phyloP scores from a whole-genome alignment of 495 filamentous ascomycete genomes.

The Aspergillus nidulans region DNA sequence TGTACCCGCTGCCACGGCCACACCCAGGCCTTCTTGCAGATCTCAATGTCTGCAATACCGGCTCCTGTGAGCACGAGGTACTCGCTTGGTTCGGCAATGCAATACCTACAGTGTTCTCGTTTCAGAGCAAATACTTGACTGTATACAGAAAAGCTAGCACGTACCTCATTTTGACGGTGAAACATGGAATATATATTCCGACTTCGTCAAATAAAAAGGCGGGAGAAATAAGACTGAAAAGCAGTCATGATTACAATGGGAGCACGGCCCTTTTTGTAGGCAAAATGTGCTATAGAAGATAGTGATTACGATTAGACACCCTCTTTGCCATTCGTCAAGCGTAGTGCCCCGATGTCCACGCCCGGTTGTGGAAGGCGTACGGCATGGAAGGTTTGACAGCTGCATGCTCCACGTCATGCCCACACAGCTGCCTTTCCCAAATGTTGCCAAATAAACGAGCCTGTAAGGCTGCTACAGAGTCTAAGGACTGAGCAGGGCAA shows the following conservation, averaged over 20 bases:
- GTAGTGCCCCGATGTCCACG: not conserved
- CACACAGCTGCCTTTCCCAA: not conserved
- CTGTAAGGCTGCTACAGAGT: not conserved
- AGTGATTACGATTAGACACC: not conserved
- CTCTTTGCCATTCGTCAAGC: not conserved
- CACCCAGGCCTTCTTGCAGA: constrained; percentile 68
- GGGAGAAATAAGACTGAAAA: not conserved
- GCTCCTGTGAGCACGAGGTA: constrained; percentile 83
- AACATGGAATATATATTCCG: not conserved
- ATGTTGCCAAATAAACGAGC: not conserved
- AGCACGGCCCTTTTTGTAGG: not conserved
- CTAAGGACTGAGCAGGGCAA: not conserved
- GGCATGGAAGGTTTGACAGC: not conserved
- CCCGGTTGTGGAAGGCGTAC: not conserved
- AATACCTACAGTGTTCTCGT: constrained; percentile 18
- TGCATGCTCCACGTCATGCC: not conserved
- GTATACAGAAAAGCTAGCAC: not conserved
- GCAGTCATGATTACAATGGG: not conserved
- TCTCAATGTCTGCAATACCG: constrained; percentile 62
- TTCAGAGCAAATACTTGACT: not conserved
- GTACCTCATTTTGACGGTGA: constrained; percentile 10
- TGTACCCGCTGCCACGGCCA: constrained; percentile 60
- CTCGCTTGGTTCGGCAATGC: constrained; percentile 37
- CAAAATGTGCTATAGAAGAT: not conserved
- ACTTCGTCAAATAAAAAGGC: not conserved